Percentiles rank a stretch among this genome's conserved stretches.
phyloP scores from a whole-genome alignment of 768 basidiomycete species.

The Tricholoma sp. region DNA sequence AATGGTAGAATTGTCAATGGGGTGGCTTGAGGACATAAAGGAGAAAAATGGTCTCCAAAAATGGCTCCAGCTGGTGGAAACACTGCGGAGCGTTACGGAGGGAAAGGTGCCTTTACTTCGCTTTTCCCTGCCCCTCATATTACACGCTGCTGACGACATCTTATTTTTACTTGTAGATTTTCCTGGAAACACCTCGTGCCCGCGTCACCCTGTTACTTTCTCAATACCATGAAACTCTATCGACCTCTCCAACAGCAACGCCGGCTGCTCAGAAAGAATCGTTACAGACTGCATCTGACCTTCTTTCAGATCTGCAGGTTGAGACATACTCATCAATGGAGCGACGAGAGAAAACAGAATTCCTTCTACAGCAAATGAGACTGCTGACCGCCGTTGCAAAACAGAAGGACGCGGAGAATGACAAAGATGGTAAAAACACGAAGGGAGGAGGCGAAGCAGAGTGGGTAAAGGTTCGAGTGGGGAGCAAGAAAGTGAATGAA shows the following conservation, averaged over 20 bases:
- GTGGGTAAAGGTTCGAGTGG: constrained; percentile 90
- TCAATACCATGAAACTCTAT: constrained; percentile 75
- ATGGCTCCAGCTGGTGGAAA: constrained; percentile 88
- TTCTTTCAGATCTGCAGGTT: constrained; percentile 92
- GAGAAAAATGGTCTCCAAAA: constrained; percentile 58
- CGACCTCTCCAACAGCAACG: constrained; percentile 37
- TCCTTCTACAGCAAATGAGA: constrained; percentile 97
- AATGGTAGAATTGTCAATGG: constrained; percentile 85
- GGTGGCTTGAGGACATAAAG: constrained; percentile 76
- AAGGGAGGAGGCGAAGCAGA: constrained; percentile 76
- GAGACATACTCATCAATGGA: constrained; percentile 99
- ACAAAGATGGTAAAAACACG: constrained; percentile 56
- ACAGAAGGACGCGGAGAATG: constrained; percentile 66
- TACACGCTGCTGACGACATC: neutral
- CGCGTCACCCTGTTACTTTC: constrained; percentile 87
- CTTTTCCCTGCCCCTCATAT: neutral
- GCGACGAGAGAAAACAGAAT: constrained; percentile 95
- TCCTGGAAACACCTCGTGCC: constrained; percentile 93
- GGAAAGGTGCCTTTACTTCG: constrained; percentile 69
- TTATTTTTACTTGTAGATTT: constrained; percentile 55
- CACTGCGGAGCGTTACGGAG: constrained; percentile 87
- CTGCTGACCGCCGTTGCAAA: constrained; percentile 73
- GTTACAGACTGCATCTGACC: constrained; percentile 81
- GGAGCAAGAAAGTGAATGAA: constrained; percentile 91
- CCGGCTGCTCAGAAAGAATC: constrained; percentile 56